These are phyloP conservation scores for Schizochytrium sp. DNA, from an alignment of 108 stramenopile species.

Conservation along the genomic window DNA sequence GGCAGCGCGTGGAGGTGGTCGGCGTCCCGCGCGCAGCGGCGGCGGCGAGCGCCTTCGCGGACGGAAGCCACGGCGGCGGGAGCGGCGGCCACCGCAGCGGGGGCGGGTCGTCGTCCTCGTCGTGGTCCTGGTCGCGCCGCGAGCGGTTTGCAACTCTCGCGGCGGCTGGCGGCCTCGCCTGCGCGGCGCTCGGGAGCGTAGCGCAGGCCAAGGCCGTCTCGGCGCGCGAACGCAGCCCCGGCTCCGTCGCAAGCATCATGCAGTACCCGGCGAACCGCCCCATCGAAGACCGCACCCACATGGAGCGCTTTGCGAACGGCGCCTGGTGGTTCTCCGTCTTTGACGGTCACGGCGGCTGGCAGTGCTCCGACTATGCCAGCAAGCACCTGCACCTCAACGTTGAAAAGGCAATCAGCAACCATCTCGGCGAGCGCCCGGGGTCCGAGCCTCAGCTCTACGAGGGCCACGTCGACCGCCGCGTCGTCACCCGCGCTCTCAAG, in stretches of 20 bases:
- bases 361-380: slow-evolving; percentile 43
- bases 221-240: neutral
- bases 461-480: neutral
- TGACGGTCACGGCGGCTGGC: slow-evolving; percentile 62
- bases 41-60: too few species aligned
- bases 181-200: neutral
- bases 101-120: neutral
- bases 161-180: neutral
- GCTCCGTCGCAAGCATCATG: neutral
- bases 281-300: slow-evolving; percentile 44
- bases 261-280: slow-evolving; percentile 47
- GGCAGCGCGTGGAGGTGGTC: too few species aligned
- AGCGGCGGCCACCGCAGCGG: too few species aligned
- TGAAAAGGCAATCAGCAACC: neutral
- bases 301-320: slow-evolving; percentile 20
- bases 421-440: neutral
- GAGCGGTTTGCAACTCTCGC: neutral
- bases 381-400: neutral
- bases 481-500: neutral
- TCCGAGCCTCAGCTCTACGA: neutral
- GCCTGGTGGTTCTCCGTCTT: slow-evolving; percentile 42
- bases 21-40: too few species aligned
- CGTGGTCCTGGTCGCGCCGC: neutral
- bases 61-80: too few species aligned
- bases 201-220: neutral